Conservation (phyloP, 2,329 filamentous ascomycete species). For the Exophiala dermatitidis region DNA sequence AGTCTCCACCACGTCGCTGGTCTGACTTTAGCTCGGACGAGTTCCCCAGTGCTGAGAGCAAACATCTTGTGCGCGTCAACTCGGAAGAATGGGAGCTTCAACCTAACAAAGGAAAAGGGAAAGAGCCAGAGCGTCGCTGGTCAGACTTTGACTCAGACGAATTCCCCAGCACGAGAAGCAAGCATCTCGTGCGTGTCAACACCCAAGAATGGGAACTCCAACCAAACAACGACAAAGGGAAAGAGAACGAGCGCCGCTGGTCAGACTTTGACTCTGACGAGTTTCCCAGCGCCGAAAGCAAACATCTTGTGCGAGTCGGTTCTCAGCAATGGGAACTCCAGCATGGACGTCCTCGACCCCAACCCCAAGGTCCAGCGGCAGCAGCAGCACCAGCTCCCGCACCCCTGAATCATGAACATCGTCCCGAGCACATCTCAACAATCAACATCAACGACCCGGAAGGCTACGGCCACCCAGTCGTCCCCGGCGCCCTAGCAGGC, state of each 20-base stretch:
- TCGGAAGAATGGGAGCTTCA: too few relatives aligned
- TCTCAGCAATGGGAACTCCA: slow-evolving; percentile 1
- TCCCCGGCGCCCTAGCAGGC: background rate
- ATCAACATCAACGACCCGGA: background rate
- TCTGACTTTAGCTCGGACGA: too few relatives aligned
- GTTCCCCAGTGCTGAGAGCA: too few relatives aligned
- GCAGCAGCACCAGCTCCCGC: background rate
- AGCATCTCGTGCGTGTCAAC: background rate
- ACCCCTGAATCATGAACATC: background rate
- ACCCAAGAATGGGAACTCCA: background rate
- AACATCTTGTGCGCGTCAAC: too few relatives aligned
- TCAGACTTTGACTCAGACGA: slow-evolving; percentile 5
- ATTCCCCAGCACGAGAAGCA: background rate
- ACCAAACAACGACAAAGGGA: background rate
- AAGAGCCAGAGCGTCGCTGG: background rate
- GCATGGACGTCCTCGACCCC: background rate
- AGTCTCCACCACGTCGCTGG: too few relatives aligned
- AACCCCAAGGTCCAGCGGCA: background rate
- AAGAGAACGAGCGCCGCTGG: background rate
- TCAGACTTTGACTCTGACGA: background rate
- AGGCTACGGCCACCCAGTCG: background rate
- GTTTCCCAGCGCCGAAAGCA: background rate
- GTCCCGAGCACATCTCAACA: too few relatives aligned
- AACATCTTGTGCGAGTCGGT: background rate
- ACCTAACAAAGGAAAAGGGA: background rate